These are phyloP conservation scores for Thalassiosira livingstoniorum DNA, from an alignment of 352 stramenopile genomes.

Conservation along the genomic window DNA sequence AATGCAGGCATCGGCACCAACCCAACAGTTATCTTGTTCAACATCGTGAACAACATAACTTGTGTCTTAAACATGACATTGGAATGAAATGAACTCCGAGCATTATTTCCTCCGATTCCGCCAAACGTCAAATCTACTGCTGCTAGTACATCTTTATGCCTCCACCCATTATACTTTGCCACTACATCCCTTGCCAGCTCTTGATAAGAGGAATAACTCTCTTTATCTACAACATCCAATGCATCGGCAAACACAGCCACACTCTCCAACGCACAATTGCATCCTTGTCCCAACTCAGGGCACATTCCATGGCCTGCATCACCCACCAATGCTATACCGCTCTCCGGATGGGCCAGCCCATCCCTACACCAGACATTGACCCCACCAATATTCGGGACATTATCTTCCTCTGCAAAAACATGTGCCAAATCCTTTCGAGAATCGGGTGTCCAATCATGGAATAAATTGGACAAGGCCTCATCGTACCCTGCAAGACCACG, in stretches of 20 bases:
- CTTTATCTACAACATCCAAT: conserved; percentile 4
- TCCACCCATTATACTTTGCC: conserved; percentile 2
- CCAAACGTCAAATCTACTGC: conserved; percentile 17
- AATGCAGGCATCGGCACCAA: conserved; percentile 15
- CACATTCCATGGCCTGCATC: conserved; percentile 25
- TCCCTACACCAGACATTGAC: conserved; percentile 3
- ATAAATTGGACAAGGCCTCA: not conserved
- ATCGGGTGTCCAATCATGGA: conserved; percentile 7
- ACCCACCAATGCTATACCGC: conserved; percentile 7
- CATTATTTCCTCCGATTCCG: conserved; percentile 6
- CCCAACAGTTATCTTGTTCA: conserved; percentile 8
- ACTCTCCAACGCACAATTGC: conserved; percentile 23
- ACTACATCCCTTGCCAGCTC: not conserved
- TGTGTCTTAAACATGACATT: not conserved
- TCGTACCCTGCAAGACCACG: not conserved
- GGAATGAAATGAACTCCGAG: not conserved
- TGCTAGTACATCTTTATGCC: conserved; percentile 9
- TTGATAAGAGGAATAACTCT: not conserved
- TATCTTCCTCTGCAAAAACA: conserved; percentile 7
- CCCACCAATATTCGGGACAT: conserved; percentile 8
- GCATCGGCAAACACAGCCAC: conserved; percentile 20
- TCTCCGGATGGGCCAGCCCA: not conserved
- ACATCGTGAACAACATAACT: conserved; percentile 1
- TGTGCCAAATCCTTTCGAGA: not conserved
- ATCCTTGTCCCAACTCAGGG: conserved; percentile 15